phyloP scores from a whole-genome alignment of 2,329 filamentous ascomycete species.

The Aureobasidium pullulans region DNA sequence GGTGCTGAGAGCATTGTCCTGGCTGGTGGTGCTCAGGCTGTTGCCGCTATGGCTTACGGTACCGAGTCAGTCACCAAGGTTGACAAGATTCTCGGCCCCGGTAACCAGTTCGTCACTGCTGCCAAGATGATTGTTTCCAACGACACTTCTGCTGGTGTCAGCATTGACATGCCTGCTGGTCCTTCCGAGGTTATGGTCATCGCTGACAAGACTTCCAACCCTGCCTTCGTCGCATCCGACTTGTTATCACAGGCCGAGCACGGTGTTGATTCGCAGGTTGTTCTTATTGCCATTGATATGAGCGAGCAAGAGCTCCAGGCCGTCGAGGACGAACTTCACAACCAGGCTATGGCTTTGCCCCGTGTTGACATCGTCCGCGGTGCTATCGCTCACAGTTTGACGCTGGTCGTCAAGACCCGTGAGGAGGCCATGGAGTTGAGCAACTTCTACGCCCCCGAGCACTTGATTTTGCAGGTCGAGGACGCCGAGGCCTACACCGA shows the following conservation, averaged over 20 bases:
- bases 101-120: slow-evolving; percentile 97
- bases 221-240: slow-evolving; percentile 91
- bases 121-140: slow-evolving; percentile 98
- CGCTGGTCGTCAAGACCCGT: slow-evolving; percentile 67
- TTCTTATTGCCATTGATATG: slow-evolving; percentile 79
- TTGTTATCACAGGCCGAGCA: slow-evolving; percentile 94
- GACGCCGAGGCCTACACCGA: slow-evolving; percentile 68
- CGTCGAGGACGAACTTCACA: slow-evolving; percentile 86
- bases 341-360: slow-evolving; percentile 77
- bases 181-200: slow-evolving; percentile 96
- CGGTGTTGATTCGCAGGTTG: slow-evolving; percentile 90
- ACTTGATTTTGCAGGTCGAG: slow-evolving; percentile 83
- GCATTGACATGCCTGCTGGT: slow-evolving; percentile 97
- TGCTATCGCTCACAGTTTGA: slow-evolving; percentile 85
- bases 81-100: slow-evolving; percentile 95
- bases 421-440: slow-evolving; percentile 71
- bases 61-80: slow-evolving; percentile 93
- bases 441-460: slow-evolving; percentile 93
- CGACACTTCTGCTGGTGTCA: slow-evolving; percentile 88
- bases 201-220: slow-evolving; percentile 79
- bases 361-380: slow-evolving; percentile 89
- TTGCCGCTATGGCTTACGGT: slow-evolving; percentile 95
- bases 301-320: slow-evolving; percentile 63
- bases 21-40: slow-evolving; percentile 88
- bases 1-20: slow-evolving; percentile 93